Base-by-base conservation (phyloP, 2,329 filamentous ascomycete species). In the Pseudonectria buxi region DNA sequence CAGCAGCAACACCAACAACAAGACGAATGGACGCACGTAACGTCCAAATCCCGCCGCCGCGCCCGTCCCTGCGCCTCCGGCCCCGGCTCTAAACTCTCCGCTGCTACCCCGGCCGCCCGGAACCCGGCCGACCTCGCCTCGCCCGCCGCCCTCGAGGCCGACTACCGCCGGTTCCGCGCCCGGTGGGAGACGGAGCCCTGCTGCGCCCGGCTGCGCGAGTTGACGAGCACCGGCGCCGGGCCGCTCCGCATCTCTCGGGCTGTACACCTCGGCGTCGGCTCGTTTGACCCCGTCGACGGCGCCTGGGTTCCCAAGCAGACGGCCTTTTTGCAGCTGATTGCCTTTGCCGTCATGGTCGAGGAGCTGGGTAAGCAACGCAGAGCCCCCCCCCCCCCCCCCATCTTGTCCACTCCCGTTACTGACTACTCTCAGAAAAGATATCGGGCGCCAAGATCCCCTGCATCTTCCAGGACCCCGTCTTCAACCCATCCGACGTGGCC, bases 401-500 rank as follows among this genome's bases (percentile, higher is more conserved):
- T n/a, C 58, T 45, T 3, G 22, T 25, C 6, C n/a, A n/a, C 12
- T 16, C 22, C 29, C n/a, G 3, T 11, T 14, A 32, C 31, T 47
- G 9, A 51, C 7, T 3, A 4, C 4, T 1, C 33, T 4, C 24
- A 55, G 54, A 56, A 25, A 49, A 43, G 14, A 13, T 39, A 3
- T 36, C 39, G 5, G 30, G 33, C 0, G 14, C 13, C 0, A 47
- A 52, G 2, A 69, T 77, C 11, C 50, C 56, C 4, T 71, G 69
- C 37, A 44, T 68, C 35, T 71, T 76, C 36, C 74, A 78, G 43
- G 74, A 78, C 24, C 74, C 74, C 1, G 46, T 65, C 24, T 76
- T 77, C 48, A 68, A 67, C 1, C 22, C 51, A 2, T 57, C 61
- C 1, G 73, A 78, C 48, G 64, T 57, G 25, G 54, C 58, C 0